These are phyloP conservation scores for Paraphaeosphaeria sporulosa DNA, from an alignment of 2,329 filamentous ascomycete species.

Conservation along the genomic window DNA sequence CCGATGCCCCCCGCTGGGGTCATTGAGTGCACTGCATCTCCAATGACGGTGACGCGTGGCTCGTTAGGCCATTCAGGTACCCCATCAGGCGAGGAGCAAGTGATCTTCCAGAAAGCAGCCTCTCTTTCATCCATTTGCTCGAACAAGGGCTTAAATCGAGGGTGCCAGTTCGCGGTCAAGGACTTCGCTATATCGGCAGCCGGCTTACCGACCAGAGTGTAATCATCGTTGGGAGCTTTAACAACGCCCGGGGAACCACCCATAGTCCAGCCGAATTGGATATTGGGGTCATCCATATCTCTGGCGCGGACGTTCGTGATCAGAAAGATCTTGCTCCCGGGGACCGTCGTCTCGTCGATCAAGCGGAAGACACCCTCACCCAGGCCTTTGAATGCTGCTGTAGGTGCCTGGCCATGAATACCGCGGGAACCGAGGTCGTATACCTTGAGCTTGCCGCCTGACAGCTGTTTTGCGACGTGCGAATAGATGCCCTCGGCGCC, in stretches of 20 bases:
- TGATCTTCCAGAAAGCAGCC: slow-evolving; percentile 73
- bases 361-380: slow-evolving; percentile 71
- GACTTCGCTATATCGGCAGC: slow-evolving; percentile 66
- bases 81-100: slow-evolving; percentile 66
- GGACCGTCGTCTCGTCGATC: slow-evolving; percentile 55
- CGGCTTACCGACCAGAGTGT: slow-evolving; percentile 62
- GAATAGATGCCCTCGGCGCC: slow-evolving; percentile 71
- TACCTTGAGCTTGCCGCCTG: slow-evolving; percentile 64
- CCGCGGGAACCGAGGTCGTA: slow-evolving; percentile 70
- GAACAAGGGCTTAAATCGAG: slow-evolving; percentile 63
- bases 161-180: slow-evolving; percentile 64
- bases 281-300: slow-evolving; percentile 65
- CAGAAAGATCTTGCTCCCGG: slow-evolving; percentile 58
- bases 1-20: slow-evolving; percentile 56
- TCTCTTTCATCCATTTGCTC: slow-evolving; percentile 65
- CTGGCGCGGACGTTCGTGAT: slow-evolving; percentile 70
- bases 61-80: slow-evolving; percentile 68
- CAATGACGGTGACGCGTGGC: slow-evolving; percentile 57
- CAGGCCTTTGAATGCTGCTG: slow-evolving; percentile 66
- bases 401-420: slow-evolving; percentile 71
- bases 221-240: slow-evolving; percentile 66
- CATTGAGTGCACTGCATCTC: slow-evolving; percentile 57
- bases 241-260: slow-evolving; percentile 65
- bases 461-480: slow-evolving; percentile 66
- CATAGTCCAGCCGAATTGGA: slow-evolving; percentile 72